Evolutionary conservation across 2,329 filamentous ascomycete genomes (phyloP).

Genomic region (Stagonosporopsis tanaceti): DNA sequence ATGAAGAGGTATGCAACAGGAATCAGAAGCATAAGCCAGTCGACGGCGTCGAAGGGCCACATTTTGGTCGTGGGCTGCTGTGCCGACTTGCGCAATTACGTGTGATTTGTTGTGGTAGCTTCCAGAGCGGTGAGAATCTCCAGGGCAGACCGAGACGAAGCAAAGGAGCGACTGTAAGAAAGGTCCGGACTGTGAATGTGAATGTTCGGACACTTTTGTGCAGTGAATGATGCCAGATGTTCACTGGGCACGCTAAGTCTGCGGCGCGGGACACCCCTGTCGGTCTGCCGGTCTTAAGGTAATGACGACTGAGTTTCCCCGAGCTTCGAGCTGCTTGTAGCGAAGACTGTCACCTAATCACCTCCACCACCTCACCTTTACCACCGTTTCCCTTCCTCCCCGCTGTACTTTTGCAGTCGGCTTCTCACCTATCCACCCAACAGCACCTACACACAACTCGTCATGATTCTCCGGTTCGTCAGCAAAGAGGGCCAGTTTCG

Average conservation of each 20-base stretch:
- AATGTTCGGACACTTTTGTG: conserved; percentile 14
- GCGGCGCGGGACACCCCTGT: conserved; percentile 20
- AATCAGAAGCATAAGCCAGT: conserved; percentile 86
- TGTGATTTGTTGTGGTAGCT: not conserved
- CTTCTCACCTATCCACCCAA: not conserved
- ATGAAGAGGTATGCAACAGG: conserved; percentile 90
- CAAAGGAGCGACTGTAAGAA: conserved; percentile 19
- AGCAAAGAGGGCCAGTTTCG: conserved; percentile 94
- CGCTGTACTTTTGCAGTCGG: conserved; percentile 4
- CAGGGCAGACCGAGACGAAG: not conserved
- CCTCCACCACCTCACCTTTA: conserved; percentile 1
- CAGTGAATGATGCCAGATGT: conserved; percentile 23
- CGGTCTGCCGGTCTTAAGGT: conserved; percentile 8
- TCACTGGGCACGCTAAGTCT: conserved; percentile 12
- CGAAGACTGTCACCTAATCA: conserved; percentile 8
- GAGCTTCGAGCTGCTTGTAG: conserved; percentile 16
- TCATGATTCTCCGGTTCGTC: conserved; percentile 85
- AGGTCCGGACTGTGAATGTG: conserved; percentile 4
- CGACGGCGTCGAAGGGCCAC: conserved; percentile 59
- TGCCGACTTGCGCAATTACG: conserved; percentile 11
- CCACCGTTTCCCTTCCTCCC: not conserved
- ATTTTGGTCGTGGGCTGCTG: conserved; percentile 29
- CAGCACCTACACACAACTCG: not conserved
- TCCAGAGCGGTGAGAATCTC: not conserved
- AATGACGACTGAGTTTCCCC: conserved; percentile 18